Conservation (phyloP, 768 basidiomycete species). For the Inosperma sp. region DNA sequence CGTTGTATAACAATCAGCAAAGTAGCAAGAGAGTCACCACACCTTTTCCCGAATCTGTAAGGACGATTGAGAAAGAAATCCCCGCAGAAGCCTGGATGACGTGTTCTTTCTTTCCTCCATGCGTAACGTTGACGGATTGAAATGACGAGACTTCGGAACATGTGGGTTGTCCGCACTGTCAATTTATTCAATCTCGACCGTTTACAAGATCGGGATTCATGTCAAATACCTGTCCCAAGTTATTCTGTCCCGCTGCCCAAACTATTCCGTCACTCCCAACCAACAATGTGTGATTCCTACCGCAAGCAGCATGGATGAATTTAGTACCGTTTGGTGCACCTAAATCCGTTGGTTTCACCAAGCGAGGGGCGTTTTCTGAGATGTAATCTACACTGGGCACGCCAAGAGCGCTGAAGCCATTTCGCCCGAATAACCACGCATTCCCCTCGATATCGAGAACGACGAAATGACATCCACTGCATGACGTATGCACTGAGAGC, state of each 20-base stretch:
- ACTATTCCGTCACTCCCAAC: constrained; percentile 77
- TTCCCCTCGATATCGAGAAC: constrained; percentile 68
- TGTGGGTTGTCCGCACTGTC: constrained; percentile 66
- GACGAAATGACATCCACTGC: constrained; percentile 72
- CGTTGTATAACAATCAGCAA: no score
- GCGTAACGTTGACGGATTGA: constrained; percentile 53
- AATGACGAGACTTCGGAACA: constrained; percentile 65
- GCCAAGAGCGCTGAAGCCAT: constrained; percentile 66
- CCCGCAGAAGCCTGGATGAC: constrained; percentile 77
- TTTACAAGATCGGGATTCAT: constrained; percentile 2
- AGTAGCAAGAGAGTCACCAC: no score
- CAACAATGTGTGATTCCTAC: constrained; percentile 76
- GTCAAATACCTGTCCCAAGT: constrained; percentile 76
- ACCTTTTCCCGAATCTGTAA: constrained; percentile 80
- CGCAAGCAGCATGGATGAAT: constrained; percentile 82
- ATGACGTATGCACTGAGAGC: constrained; percentile 69
- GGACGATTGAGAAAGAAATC: constrained; percentile 74
- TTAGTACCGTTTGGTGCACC: constrained; percentile 53
- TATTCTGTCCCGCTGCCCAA: constrained; percentile 83
- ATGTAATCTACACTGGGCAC: constrained; percentile 51
- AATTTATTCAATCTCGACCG: constrained; percentile 1
- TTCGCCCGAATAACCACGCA: constrained; percentile 90
- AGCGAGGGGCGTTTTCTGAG: constrained; percentile 71
- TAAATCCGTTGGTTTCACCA: constrained; percentile 52
- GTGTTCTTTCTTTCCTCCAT: constrained; percentile 56